Base-by-base conservation (phyloP, 2,329 filamentous ascomycete genomes). In the Rutstroemia sp. region DNA sequence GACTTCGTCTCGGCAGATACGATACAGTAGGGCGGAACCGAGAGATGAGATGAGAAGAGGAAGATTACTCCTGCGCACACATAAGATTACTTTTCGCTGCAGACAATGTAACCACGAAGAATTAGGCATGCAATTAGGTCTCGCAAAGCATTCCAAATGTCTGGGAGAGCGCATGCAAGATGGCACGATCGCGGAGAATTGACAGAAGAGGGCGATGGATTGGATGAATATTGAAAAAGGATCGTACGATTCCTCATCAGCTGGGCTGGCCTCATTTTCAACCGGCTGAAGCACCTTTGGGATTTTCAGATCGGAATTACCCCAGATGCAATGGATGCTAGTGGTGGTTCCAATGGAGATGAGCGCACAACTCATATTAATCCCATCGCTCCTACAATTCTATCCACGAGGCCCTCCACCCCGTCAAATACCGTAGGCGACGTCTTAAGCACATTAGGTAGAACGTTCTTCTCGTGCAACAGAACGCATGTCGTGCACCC, bases 401-500 rank as follows among this genome's bases (percentile, higher is more conserved):
- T 21, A 19, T 44, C 21, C n/a, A 44, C 41, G 6, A 44, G 41
- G 18, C 7, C 41, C 12, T 44, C 21, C n/a, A 12, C 16, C n/a
- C 7, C 23, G n/a, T 8, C n/a, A 44, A 55, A 18, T 14, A 19
- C 6, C 14, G 16, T 23, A 21, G 23, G 18, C 23, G 14, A 34
- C 25, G 18, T 50, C 18, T 23, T 38, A 44, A 45, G 50, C 34
- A 25, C 25, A 50, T 9, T 46, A 16, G 1, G 23, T 45, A 7
- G 52, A 54, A 42, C 21, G 27, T 49, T 54, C 52, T 42, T 44
- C 50, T 50, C 25, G 46, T 55, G 19, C 45, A 42, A 54, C 18
- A 37, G 47, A 55, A 44, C 18, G 5, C 21, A 27, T 45, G 53
- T 25, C 42, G 46, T 56, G 47, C 37, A 23, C 12, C 53, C 45